Evolutionary conservation across 2,329 filamentous ascomycete species (phyloP), one percentile per base, ranked within the genome.

Genomic region (Sclerotinia glacialis): DNA sequence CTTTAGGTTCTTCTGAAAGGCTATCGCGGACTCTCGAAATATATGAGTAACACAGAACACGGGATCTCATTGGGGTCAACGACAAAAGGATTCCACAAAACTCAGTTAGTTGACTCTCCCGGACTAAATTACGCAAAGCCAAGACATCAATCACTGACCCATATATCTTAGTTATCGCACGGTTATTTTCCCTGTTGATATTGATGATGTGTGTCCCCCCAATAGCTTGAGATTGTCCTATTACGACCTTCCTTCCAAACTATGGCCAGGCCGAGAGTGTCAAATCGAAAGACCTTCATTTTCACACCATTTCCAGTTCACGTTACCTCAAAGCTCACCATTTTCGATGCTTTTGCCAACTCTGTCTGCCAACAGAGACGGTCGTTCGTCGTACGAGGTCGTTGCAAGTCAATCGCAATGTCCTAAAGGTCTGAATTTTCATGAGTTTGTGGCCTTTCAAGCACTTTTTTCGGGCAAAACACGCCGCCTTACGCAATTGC

Each of bases 381-480:
- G 77, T 46, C 78, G 77, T 8, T 75, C 77, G 0, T 79, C 78
- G 0, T 80, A 83, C 64, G 73, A 79, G 11, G 72, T 80, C 0
- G 74, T 84, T 49, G 79, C 83, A 2, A 81, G 73, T 40, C 80
- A 83, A 54, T 75, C 77, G 0, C 74, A 76, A 3, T 85, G 83
- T 67, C 83, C 83, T 0, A 54, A 77, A 1, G 76, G 77, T 3
- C 64, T 85, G n/a, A 79, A 78, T 12, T 65, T 80, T 0, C 80
- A 83, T 31, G 84, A 86, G 63, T 85, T 78, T 68, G 77, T 78
- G 59, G 77, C 83, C 0, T 81, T 79, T 67, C 79, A 82, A 68
- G 73, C 68, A 7, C 71, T 86, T 0, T 75, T 82, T 2, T 74
- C 77, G 3, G 83, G 82, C 0, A 79, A 76, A 21, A 67, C 75